A percentile compares a stretch with the other conserved stretches of the same genome.
Conservation (phyloP, 2,329 filamentous ascomycete genomes). For the Beauveria brongniartii region DNA sequence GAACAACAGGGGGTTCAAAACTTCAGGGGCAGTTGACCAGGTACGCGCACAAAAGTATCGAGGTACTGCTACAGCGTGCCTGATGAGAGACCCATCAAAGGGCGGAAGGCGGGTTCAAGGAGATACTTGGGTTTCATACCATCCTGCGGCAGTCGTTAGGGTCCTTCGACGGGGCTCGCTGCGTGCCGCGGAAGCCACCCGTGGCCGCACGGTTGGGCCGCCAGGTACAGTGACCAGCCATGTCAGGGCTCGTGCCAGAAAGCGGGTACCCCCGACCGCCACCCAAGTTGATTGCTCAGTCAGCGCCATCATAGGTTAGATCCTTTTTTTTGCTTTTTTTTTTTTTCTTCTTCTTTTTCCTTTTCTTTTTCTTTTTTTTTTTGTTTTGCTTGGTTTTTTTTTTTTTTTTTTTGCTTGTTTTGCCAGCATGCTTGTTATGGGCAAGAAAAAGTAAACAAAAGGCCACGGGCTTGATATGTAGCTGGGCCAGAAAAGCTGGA, state of each 20-base stretch:
- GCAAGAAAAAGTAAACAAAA: not conserved
- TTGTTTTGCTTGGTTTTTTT: not conserved
- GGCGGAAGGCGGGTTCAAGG: not conserved
- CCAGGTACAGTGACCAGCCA: slow-evolving; percentile 10
- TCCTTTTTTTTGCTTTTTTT: not conserved
- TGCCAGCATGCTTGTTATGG: not conserved
- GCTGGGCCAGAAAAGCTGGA: not conserved
- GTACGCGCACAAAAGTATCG: not conserved
- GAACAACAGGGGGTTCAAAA: too few relatives aligned
- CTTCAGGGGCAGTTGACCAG: not conserved
- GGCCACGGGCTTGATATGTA: not conserved
- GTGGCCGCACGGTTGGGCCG: slow-evolving; percentile 5
- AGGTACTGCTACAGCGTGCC: slow-evolving; percentile 6
- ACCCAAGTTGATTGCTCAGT: not conserved
- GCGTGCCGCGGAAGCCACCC: slow-evolving; percentile 8
- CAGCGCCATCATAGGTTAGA: not conserved
- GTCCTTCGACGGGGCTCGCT: not conserved
- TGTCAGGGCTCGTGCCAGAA: not conserved
- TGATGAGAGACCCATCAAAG: not conserved
- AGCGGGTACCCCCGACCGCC: slow-evolving; percentile 4
- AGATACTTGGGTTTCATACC: slow-evolving; percentile 6
- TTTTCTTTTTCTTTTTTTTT: not conserved
- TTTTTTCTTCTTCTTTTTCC: not conserved
- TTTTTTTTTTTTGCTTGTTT: not conserved
- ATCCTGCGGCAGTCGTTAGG: not conserved